Percentiles rank a stretch among this genome's conserved stretches.
These are phyloP conservation scores for Larix kaempferi DNA, from an alignment of 75 land plant species.

Conservation along the genomic window DNA sequence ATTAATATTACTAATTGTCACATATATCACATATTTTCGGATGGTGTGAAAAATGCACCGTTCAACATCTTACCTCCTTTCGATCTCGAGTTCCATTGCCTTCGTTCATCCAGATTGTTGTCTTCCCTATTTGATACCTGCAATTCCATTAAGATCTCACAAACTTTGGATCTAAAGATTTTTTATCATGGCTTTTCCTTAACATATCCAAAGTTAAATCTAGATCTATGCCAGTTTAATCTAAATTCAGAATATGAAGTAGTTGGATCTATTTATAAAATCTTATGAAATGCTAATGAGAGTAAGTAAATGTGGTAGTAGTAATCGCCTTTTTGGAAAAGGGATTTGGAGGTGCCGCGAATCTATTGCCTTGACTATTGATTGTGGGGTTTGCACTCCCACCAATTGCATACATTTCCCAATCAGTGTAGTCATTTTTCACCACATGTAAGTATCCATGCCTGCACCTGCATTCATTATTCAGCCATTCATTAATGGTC, in stretches of 20 bases:
- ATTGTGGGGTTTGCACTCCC: constrained; percentile 89
- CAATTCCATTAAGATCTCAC: background rate
- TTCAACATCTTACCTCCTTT: constrained; percentile 49
- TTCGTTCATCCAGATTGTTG: constrained; percentile 44
- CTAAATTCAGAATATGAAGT: background rate
- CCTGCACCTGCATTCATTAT: constrained; percentile 55
- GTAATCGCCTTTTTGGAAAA: constrained; percentile 33
- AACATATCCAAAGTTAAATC: too few relatives aligned
- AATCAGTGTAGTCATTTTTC: constrained; percentile 85
- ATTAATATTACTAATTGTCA: too few relatives aligned
- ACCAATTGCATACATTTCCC: constrained; percentile 95
- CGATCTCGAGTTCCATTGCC: constrained; percentile 32
- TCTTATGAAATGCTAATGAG: too few relatives aligned
- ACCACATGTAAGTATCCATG: constrained; percentile 89
- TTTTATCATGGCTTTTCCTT: too few relatives aligned
- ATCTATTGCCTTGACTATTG: constrained; percentile 86
- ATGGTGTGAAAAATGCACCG: constrained; percentile 63
- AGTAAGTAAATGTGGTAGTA: too few relatives aligned
- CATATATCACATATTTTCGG: too few relatives aligned
- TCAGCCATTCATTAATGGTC: too few relatives aligned
- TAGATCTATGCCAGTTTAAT: background rate
- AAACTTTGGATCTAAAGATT: too few relatives aligned
- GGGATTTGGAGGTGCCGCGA: constrained; percentile 43
- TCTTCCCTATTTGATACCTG: constrained; percentile 67
- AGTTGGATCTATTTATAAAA: too few relatives aligned